A percentile compares a stretch with the other conserved stretches of the same genome.
These are phyloP conservation scores for Amanita pseudoporphyria DNA, from an alignment of 768 basidiomycete species.

Conservation along the genomic window DNA sequence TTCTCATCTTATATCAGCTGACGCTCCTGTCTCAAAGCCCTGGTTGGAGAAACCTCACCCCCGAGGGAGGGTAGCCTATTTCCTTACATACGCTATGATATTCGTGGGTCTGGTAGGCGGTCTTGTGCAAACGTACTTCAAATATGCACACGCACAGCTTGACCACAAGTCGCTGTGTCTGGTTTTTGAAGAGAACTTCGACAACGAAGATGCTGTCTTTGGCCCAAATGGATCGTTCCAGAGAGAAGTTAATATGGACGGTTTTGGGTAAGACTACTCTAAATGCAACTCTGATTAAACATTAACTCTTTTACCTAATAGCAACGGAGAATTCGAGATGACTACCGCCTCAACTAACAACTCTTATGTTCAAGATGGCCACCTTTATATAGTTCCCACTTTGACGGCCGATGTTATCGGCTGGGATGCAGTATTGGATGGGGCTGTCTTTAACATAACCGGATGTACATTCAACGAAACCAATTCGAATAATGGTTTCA, in stretches of 20 bases:
- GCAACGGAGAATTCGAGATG: slow-evolving; percentile 81
- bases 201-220: slow-evolving; percentile 41
- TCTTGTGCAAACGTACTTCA: slow-evolving; percentile 44
- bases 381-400: slow-evolving; percentile 79
- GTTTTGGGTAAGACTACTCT: slow-evolving; percentile 50
- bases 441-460: slow-evolving; percentile 70
- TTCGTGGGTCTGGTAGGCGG: slow-evolving; percentile 45
- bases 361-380: slow-evolving; percentile 63
- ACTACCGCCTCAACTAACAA: slow-evolving; percentile 63
- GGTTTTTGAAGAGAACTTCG: slow-evolving; percentile 71
- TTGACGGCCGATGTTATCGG: slow-evolving; percentile 67
- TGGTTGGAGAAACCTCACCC: slow-evolving; percentile 47
- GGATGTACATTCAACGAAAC: slow-evolving; percentile 69
- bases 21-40: slow-evolving; percentile 37
- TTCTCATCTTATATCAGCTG: slow-evolving; percentile 26
- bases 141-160: slow-evolving; percentile 43
- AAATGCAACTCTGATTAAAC: not conserved
- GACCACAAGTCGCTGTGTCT: slow-evolving; percentile 47
- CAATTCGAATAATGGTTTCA: slow-evolving; percentile 28
- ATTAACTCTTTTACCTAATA: slow-evolving; percentile 13
- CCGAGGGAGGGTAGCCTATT: slow-evolving; percentile 42
- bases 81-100: slow-evolving; percentile 44
- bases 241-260: slow-evolving; percentile 71
- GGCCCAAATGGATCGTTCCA: slow-evolving; percentile 52
- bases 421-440: slow-evolving; percentile 42